Base-by-base conservation (phyloP, 2,329 filamentous ascomycete species). In the Nemania diffusa region DNA sequence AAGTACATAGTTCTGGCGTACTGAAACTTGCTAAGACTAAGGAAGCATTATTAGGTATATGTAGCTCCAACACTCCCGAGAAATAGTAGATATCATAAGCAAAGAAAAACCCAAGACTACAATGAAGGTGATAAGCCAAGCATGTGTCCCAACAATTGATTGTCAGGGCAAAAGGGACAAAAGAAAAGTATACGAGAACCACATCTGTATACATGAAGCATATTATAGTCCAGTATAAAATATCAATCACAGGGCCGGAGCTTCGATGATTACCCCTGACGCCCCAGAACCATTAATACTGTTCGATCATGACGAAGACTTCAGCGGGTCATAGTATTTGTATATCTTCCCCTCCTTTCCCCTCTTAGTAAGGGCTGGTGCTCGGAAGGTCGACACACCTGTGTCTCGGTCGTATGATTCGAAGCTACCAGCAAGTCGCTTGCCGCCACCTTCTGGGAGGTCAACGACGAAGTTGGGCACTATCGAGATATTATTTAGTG, bases 381-480 rank as follows among this genome's bases (percentile, higher is more conserved):
- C 87, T 24, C 77, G 80, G 75, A 86, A 90, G 0, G 76, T 84
- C 11, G 87, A 88, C 24, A 87, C 74, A 0, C 88, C 88, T 1
- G 81, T 85, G 7, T 75, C 67, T 34, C 80, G 79, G 74, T 90
- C 83, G 72, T 90, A 90, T 1, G 78, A 82, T 62, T 85, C 79
- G 70, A 80, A 83, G 13, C 83, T 84, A 48, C 83, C 82, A 0
- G 86, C 87, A 11, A 88, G 82, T 50, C 88, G 84, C 79, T 91
- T 90, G 2, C 88, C 88, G 1, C 88, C 88, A 1, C 88, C 88
- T 0, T 84, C 87, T 0, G 88, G 88, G 5, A 91, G 82, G 73
- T 91, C 88, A 22, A 90, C 85, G 5, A 90, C 84, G 71, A 90
- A 90, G 20, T 84, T 81, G 0, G 89, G 88, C 79, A 83, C 64